A percentile compares a stretch with the other conserved stretches of the same genome.
Conservation (phyloP, 257 asterid species). For the Buddleja alternifolia region DNA sequence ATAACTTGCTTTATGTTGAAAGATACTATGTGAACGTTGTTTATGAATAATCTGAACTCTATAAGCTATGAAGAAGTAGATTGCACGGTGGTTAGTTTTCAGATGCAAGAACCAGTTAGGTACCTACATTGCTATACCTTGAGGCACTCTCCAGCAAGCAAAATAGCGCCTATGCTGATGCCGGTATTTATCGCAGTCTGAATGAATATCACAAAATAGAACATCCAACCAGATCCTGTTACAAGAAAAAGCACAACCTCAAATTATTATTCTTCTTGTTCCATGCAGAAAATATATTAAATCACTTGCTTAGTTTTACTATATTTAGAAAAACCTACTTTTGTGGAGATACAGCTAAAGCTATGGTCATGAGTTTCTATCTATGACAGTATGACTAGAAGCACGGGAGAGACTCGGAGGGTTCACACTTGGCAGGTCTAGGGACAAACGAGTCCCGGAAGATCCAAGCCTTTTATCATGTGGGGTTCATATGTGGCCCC, state of each 20-base stretch:
- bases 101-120: slow-evolving; percentile 2
- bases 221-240: slow-evolving; percentile 94
- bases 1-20: not conserved
- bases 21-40: not conserved
- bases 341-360: not conserved
- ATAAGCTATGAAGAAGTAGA: not conserved
- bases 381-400: no score
- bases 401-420: no score
- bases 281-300: not conserved
- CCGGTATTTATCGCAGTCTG: slow-evolving; percentile 93
- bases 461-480: no score
- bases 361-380: not conserved
- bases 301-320: not conserved
- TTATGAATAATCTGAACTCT: not conserved
- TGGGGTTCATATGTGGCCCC: no score
- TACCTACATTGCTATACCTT: slow-evolving; percentile 53
- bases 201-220: slow-evolving; percentile 80
- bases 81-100: no score
- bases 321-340: not conserved
- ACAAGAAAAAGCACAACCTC: not conserved
- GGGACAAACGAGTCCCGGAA: no score
- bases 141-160: slow-evolving; percentile 91
- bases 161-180: slow-evolving; percentile 79
- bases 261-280: not conserved
- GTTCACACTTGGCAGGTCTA: no score